Base-by-base conservation (phyloP, 495 filamentous ascomycete genomes). In the Peziza echinospora region DNA sequence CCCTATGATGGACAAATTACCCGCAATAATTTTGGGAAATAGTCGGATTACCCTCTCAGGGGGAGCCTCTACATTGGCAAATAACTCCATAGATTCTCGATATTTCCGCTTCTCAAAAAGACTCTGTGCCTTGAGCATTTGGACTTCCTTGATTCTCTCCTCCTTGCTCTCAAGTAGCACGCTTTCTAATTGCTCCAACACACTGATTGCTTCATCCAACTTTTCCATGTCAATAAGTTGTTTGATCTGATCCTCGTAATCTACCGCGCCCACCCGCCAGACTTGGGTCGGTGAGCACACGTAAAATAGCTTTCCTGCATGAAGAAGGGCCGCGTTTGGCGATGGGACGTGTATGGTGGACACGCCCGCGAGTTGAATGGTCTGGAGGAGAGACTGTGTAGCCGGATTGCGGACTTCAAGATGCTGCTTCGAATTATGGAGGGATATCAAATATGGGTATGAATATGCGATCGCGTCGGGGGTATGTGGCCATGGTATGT, bases 191-290 rank as follows among this genome's bases (percentile, higher is more conserved):
- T 93, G 82, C 37, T 67, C 68, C 2, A 93, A 63, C 8, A 99
- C 61, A 54, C 84, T 93, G 46, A 94, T 82, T 1, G 89, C 91
- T 61, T 99, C 89, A 53, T 99, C 87, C 40, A 84, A 75, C 53
- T 74, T 75, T 5, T 71, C 78, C 44, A 72, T 77, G 40, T 77
- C 71, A 3, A 92, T 72, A 26, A 99, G 67, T 42, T 91, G 73
- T 46, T 86, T 77, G 24, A 99, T 77, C 55, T 99, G 89, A 0
- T 79, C 74, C 55, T 93, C 84, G 52, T 99, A 99, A 45, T 86
- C 80, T 39, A 82, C 71, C n/a, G 85, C 78, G 41, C 77, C 79
- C 89, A 96, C 93, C 43, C 85, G 77, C 91, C 91, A 99, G 24
- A 99, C 81, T 19, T 68, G 77, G 13, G 86, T 71, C 25, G 94